Conservation (phyloP, 805 yeast species). For the Saturnispora saitoi region DNA sequence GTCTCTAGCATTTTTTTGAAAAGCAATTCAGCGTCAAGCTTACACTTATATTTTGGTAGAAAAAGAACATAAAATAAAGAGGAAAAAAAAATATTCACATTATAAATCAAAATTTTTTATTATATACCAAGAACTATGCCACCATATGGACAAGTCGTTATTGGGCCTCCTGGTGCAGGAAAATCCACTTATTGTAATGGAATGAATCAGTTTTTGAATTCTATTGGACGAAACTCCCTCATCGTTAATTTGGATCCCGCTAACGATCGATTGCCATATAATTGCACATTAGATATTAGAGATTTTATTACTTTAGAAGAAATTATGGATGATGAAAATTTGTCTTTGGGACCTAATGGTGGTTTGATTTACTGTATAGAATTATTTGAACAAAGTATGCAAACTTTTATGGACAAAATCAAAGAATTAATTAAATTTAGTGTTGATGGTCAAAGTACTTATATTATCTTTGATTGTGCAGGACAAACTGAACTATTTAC, state of each 20-base stretch:
- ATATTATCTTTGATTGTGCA: constrained; percentile 81
- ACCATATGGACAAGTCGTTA: constrained; percentile 78
- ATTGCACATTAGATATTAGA: constrained; percentile 47
- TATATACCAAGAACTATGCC: constrained; percentile 28
- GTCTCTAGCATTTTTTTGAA: constrained; percentile 14
- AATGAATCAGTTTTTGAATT: constrained; percentile 82
- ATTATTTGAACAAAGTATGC: constrained; percentile 45
- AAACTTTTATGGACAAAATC: constrained; percentile 49
- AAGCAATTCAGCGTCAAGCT: too few relatives aligned
- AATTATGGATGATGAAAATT: constrained; percentile 43
- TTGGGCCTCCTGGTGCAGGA: constrained; percentile 98
- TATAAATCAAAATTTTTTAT: too few relatives aligned
- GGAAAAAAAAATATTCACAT: not conserved
- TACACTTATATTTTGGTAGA: too few relatives aligned
- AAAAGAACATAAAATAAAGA: too few relatives aligned
- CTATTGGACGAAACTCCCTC: constrained; percentile 86
- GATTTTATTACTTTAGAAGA: constrained; percentile 51
- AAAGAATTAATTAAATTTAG: constrained; percentile 39
- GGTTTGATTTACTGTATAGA: constrained; percentile 87
- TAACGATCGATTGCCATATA: constrained; percentile 46
- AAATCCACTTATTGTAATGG: constrained; percentile 94
- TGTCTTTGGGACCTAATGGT: constrained; percentile 62
- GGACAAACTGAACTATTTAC: constrained; percentile 96
- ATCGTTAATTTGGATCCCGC: constrained; percentile 87
- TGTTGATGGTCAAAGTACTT: constrained; percentile 40